Conservation (phyloP, 2,329 filamentous ascomycete species). For the Fusarium illudens region DNA sequence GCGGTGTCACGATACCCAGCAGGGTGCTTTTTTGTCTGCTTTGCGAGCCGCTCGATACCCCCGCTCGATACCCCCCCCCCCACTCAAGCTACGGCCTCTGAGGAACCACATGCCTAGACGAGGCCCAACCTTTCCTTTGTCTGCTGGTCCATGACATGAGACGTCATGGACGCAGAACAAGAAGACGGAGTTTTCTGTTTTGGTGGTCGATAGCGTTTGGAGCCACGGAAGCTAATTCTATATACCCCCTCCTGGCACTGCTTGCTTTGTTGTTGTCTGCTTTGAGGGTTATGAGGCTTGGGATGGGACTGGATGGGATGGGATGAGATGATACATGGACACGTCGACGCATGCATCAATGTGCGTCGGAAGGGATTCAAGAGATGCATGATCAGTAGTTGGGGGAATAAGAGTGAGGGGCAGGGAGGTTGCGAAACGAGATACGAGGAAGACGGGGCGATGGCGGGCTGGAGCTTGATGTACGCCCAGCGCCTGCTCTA, state of each 20-base stretch:
- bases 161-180: slow-evolving; percentile 30
- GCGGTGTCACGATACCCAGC: slow-evolving; percentile 36
- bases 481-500: slow-evolving; percentile 5
- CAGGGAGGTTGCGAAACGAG: slow-evolving; percentile 7
- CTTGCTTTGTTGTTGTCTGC: slow-evolving; percentile 30
- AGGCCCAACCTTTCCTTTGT: slow-evolving; percentile 35
- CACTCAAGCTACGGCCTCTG: slow-evolving; percentile 36
- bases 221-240: slow-evolving; percentile 42
- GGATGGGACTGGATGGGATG: neutral
- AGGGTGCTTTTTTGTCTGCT: slow-evolving; percentile 33
- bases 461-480: slow-evolving; percentile 26
- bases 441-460: slow-evolving; percentile 16
- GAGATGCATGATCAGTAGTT: slow-evolving; percentile 1
- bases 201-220: slow-evolving; percentile 33
- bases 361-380: slow-evolving; percentile 24
- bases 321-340: slow-evolving; percentile 12
- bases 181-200: slow-evolving; percentile 35
- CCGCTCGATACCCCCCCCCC: too few relatives aligned
- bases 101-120: slow-evolving; percentile 38
- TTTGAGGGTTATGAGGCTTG: slow-evolving; percentile 21
- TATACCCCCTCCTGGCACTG: slow-evolving; percentile 42
- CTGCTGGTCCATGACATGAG: slow-evolving; percentile 19
- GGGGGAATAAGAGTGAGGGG: slow-evolving; percentile 5
- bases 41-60: slow-evolving; percentile 40
- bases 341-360: slow-evolving; percentile 15